Evolutionary conservation across 163 green algal genomes (phyloP).

Genomic region (Prototheca stagnorum): DNA sequence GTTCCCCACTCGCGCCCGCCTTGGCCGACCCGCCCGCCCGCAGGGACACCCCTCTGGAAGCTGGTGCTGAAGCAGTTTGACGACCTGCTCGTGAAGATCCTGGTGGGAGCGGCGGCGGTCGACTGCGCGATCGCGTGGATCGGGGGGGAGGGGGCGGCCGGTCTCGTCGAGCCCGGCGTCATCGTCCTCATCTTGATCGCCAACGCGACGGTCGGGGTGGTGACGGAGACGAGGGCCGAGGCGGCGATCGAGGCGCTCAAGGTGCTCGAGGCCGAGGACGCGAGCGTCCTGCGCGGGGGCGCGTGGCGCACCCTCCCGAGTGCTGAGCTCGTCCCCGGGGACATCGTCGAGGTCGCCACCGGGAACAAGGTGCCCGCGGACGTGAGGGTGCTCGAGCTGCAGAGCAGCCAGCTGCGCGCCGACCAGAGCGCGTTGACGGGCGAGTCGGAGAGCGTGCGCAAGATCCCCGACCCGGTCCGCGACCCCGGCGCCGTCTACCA

Average conservation of each 20-base stretch:
- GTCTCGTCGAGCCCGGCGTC: slow-evolving; percentile 89
- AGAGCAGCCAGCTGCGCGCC: slow-evolving; percentile 63
- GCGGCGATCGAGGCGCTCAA: slow-evolving; percentile 89
- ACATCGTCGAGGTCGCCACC: slow-evolving; percentile 77
- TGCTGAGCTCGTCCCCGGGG: slow-evolving; percentile 83
- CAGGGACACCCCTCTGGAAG: slow-evolving; percentile 66
- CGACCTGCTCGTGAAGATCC: slow-evolving; percentile 89
- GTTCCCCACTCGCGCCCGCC: too few species aligned
- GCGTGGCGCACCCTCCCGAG: slow-evolving; percentile 40
- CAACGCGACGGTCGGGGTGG: slow-evolving; percentile 44
- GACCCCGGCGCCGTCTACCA: slow-evolving; percentile 53
- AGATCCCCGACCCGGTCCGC: slow-evolving; percentile 32
- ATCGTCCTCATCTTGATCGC: slow-evolving; percentile 92
- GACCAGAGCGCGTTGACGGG: slow-evolving; percentile 69
- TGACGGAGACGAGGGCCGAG: slow-evolving; percentile 84
- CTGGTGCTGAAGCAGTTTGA: slow-evolving; percentile 95
- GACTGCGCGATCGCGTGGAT: slow-evolving; percentile 76
- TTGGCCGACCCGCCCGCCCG: too few species aligned
- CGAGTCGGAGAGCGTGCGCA: slow-evolving; percentile 62
- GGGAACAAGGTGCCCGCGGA: slow-evolving; percentile 87
- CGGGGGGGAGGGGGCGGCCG: slow-evolving; percentile 66
- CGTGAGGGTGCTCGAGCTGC: slow-evolving; percentile 50
- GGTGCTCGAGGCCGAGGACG: slow-evolving; percentile 77
- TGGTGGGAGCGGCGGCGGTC: slow-evolving; percentile 71
- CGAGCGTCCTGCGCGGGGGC: slow-evolving; percentile 52